Evolutionary conservation across 495 filamentous ascomycete species (phyloP).

Genomic region (Elaphomyces granulatus): DNA sequence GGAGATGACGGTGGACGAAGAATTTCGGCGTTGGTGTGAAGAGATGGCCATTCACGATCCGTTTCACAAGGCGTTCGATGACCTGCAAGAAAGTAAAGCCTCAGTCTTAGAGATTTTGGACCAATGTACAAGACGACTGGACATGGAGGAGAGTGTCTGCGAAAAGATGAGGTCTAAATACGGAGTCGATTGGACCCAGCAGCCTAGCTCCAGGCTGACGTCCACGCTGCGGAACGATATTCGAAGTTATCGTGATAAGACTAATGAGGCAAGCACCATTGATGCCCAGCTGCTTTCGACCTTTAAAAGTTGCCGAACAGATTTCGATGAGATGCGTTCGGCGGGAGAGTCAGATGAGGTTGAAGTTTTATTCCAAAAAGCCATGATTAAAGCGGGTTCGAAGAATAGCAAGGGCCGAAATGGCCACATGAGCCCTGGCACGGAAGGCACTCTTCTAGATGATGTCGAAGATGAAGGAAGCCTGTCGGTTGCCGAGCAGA

Average conservation of each 20-base stretch:
- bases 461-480: slow-evolving; percentile 75
- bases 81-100: slow-evolving; percentile 61
- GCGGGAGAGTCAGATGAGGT: slow-evolving; percentile 82
- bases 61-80: slow-evolving; percentile 60
- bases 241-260: slow-evolving; percentile 67
- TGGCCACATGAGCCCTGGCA: slow-evolving; percentile 35
- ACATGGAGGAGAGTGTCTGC: slow-evolving; percentile 94
- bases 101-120: slow-evolving; percentile 57
- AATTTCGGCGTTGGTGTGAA: slow-evolving; percentile 85
- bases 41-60: slow-evolving; percentile 75
- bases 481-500: slow-evolving; percentile 76
- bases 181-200: slow-evolving; percentile 90
- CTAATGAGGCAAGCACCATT: slow-evolving; percentile 79
- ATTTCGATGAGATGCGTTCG: slow-evolving; percentile 90
- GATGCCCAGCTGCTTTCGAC: slow-evolving; percentile 76
- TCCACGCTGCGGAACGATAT: slow-evolving; percentile 77
- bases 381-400: slow-evolving; percentile 52
- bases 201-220: slow-evolving; percentile 81
- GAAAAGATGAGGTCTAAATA: slow-evolving; percentile 99
- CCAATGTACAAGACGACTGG: slow-evolving; percentile 68
- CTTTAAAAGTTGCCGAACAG: slow-evolving; percentile 64
- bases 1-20: slow-evolving; percentile 73
- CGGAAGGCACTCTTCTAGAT: slow-evolving; percentile 70
- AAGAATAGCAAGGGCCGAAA: slow-evolving; percentile 47
- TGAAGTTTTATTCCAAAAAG: slow-evolving; percentile 77